phyloP scores from a whole-genome alignment of 2,329 filamentous ascomycete species.

The Pseudogymnoascus sp. region DNA sequence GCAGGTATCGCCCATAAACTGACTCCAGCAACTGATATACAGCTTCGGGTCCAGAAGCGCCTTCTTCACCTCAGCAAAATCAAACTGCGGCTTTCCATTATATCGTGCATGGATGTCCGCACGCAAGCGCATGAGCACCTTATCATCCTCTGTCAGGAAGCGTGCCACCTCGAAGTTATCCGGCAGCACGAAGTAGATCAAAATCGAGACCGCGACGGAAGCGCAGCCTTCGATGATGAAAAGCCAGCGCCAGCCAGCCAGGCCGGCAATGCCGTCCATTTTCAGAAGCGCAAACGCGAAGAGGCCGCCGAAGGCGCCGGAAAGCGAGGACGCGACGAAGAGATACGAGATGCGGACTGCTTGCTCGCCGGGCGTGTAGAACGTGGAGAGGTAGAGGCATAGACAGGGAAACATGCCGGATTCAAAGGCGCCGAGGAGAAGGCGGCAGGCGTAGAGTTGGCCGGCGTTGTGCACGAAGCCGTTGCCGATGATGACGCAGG shows the following conservation, averaged over 20 bases:
- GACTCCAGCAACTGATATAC: constrained; percentile 34
- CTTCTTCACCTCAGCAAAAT: constrained; percentile 41
- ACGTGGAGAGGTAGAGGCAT: constrained; percentile 43
- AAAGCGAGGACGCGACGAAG: constrained; percentile 44
- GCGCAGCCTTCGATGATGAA: constrained; percentile 43
- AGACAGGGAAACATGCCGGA: constrained; percentile 42
- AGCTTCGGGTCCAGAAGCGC: constrained; percentile 43
- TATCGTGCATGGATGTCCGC: constrained; percentile 38
- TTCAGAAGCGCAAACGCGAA: constrained; percentile 43
- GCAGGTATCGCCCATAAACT: constrained; percentile 17
- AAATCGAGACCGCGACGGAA: constrained; percentile 34
- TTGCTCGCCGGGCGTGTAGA: constrained; percentile 48
- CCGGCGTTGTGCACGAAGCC: constrained; percentile 37
- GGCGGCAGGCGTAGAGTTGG: constrained; percentile 37
- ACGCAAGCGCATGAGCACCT: constrained; percentile 41
- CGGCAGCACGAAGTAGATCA: constrained; percentile 40
- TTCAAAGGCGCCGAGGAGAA: constrained; percentile 41
- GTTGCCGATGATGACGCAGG: constrained; percentile 36
- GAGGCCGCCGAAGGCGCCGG: constrained; percentile 44
- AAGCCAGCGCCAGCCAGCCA: constrained; percentile 41
- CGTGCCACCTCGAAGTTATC: constrained; percentile 39
- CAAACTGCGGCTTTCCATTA: constrained; percentile 42
- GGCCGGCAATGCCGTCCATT: constrained; percentile 39
- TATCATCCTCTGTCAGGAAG: constrained; percentile 41
- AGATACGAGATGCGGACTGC: constrained; percentile 45